Base-by-base conservation (phyloP, 441 rosid genomes). In the Adansonia grandidieri region DNA sequence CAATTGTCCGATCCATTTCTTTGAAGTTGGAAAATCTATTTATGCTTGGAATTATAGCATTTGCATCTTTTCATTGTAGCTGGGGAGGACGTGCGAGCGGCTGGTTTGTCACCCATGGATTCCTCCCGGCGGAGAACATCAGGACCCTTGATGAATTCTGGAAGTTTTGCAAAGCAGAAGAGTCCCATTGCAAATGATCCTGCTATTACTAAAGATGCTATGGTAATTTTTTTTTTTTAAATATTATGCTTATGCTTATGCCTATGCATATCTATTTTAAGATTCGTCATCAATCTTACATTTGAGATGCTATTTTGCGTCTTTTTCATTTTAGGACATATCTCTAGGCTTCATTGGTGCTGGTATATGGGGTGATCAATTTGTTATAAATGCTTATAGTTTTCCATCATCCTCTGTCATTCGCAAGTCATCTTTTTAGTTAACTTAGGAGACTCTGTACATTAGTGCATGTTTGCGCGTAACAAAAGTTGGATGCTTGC, bases 91-190 rank as follows among this genome's bases (percentile, higher is more conserved):
- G 79, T 84, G 56, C 80, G 87, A 65, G 84, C 85, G 7, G 69
- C 78, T 9, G 77, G 82, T 77, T 78, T 88, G 45, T 77, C 85
- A 63, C 80, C 87, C 11, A 84, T 86, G 87, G 92, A 91, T 79
- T 86, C 92, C 65, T 85, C 93, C 32, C 53, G 90, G 78, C 76
- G 89, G 82, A 85, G 91, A 85, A 65, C 77, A 58, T 88, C 92
- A 19, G 91, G 89, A 32, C 85, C 88, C 68, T 72, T 32, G 37
- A 32, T 81, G 45, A 86, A 77, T 79, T 83, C 92, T 22, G 89
- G 87, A 73, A 85, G 80, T 79, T 79, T 83, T 28, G 82, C 84
- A 19, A 91, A 85, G 84, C 93, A 89, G 79, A 88, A 84, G 86
- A n/a, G 78, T 88, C n/a, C n/a, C n/a, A n/a, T n/a, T 58, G 75